Conservation (phyloP, 139 green algal genomes). For the Zygnema circumcarinatum region DNA sequence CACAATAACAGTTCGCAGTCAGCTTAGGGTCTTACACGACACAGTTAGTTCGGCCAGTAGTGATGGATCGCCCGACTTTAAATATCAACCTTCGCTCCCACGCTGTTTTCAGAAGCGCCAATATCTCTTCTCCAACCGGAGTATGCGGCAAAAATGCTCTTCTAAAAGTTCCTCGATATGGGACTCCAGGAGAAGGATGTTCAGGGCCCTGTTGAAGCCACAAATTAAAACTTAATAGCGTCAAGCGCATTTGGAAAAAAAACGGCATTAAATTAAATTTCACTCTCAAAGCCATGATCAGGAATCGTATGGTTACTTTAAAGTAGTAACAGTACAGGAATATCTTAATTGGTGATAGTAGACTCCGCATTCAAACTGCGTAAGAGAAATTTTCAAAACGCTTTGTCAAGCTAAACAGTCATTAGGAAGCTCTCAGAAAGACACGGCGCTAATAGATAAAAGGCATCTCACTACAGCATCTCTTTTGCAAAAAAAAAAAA, state of each 20-base stretch:
- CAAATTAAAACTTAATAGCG: background rate
- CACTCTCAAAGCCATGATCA: background rate
- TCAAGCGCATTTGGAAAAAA: background rate
- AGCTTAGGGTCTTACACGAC: conserved; percentile 29
- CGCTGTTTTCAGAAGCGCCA: conserved; percentile 1
- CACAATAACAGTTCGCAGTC: too few relatives aligned
- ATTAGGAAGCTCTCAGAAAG: too few relatives aligned
- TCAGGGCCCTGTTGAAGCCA: conserved; percentile 1
- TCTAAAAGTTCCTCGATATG: conserved; percentile 1
- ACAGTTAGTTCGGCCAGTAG: conserved; percentile 7
- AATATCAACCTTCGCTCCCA: conserved; percentile 12
- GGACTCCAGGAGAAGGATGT: conserved; percentile 4
- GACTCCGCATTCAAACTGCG: too few relatives aligned
- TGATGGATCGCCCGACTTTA: conserved; percentile 5
- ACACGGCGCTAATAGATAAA: too few relatives aligned
- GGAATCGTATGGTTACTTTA: background rate
- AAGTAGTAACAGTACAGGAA: background rate
- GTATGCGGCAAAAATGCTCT: conserved; percentile 17
- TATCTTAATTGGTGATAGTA: too few relatives aligned
- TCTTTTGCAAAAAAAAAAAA: too few relatives aligned
- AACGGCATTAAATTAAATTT: background rate
- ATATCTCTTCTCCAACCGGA: conserved; percentile 4
- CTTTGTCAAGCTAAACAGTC: too few relatives aligned
- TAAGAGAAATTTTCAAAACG: too few relatives aligned
- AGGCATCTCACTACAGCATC: too few relatives aligned